Conservation (phyloP, 2,329 filamentous ascomycete genomes). For the Colletotrichum graminicola region DNA sequence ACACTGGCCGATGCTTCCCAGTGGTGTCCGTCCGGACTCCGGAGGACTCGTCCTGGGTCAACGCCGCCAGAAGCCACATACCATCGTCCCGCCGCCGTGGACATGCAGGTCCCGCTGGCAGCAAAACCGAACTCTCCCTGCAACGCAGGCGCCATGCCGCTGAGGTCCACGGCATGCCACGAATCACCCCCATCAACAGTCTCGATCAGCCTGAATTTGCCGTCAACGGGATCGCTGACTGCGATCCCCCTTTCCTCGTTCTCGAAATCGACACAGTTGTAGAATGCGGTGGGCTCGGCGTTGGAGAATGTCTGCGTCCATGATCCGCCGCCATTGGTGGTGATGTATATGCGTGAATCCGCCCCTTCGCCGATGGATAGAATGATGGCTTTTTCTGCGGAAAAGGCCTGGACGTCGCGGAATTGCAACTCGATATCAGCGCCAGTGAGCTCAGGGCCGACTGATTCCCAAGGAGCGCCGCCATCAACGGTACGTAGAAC, state of each 20-base stretch:
- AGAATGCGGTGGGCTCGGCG: constrained; percentile 48
- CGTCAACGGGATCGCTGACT: constrained; percentile 51
- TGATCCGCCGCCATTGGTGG: constrained; percentile 46
- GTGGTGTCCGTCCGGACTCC: constrained; percentile 45
- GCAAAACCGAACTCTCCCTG: constrained; percentile 50
- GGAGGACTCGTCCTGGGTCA: constrained; percentile 48
- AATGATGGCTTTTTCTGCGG: constrained; percentile 55
- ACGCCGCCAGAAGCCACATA: constrained; percentile 49
- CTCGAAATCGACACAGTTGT: constrained; percentile 51
- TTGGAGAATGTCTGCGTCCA: constrained; percentile 49
- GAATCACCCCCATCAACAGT: constrained; percentile 48
- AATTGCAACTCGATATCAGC: constrained; percentile 48
- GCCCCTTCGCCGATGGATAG: constrained; percentile 52
- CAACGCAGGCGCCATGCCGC: constrained; percentile 46
- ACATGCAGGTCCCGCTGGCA: constrained; percentile 51
- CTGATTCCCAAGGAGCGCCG: constrained; percentile 48
- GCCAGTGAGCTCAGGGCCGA: constrained; percentile 46
- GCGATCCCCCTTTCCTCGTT: constrained; percentile 46
- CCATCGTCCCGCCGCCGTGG: constrained; percentile 47
- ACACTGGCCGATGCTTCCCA: constrained; percentile 48
- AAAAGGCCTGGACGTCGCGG: constrained; percentile 55
- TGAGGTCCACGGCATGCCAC: constrained; percentile 46
- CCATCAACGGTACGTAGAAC: constrained; percentile 49
- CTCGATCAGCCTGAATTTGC: constrained; percentile 50
- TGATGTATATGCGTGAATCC: constrained; percentile 50